phyloP scores from a whole-genome alignment of 768 basidiomycete genomes.

The Strobilomyces echinocephalus region DNA sequence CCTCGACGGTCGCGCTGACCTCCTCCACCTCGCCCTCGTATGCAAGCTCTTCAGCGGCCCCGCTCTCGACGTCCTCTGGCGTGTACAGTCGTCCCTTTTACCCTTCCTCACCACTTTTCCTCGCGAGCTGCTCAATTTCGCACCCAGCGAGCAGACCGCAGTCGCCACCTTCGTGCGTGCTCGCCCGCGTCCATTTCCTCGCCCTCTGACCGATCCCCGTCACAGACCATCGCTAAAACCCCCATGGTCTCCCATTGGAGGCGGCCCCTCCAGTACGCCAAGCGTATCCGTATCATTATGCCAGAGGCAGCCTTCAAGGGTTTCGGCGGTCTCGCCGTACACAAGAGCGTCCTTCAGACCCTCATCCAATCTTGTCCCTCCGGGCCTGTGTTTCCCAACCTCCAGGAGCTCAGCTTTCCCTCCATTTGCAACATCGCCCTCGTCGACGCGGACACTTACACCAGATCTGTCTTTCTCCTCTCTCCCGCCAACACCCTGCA shows the following conservation, averaged over 20 bases:
- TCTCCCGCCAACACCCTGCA: conserved; percentile 3
- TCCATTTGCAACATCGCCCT: conserved; percentile 19
- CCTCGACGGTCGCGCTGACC: conserved; percentile 6
- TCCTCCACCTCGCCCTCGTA: conserved; percentile 12
- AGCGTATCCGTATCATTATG: conserved; percentile 14
- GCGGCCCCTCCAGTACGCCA: conserved; percentile 15
- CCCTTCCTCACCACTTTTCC: conserved; percentile 18
- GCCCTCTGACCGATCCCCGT: background rate
- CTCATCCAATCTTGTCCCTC: conserved; percentile 21
- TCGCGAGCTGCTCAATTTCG: conserved; percentile 14
- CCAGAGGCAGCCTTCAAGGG: background rate
- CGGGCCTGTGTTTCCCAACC: conserved; percentile 19
- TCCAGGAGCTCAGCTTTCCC: conserved; percentile 17
- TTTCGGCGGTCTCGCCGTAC: conserved; percentile 13
- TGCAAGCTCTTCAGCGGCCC: conserved; percentile 16
- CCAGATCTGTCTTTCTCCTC: conserved; percentile 9
- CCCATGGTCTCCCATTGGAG: conserved; percentile 16
- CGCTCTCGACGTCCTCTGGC: conserved; percentile 23
- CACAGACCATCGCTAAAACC: conserved; percentile 12
- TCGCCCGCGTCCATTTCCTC: too few species aligned
- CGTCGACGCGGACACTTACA: conserved; percentile 10
- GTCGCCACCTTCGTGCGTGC: conserved; percentile 15
- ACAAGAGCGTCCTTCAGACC: conserved; percentile 14
- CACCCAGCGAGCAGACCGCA: conserved; percentile 11
- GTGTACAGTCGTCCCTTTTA: conserved; percentile 15